Evolutionary conservation across 768 basidiomycete species (phyloP).

Genomic region (Nidularia sp.): DNA sequence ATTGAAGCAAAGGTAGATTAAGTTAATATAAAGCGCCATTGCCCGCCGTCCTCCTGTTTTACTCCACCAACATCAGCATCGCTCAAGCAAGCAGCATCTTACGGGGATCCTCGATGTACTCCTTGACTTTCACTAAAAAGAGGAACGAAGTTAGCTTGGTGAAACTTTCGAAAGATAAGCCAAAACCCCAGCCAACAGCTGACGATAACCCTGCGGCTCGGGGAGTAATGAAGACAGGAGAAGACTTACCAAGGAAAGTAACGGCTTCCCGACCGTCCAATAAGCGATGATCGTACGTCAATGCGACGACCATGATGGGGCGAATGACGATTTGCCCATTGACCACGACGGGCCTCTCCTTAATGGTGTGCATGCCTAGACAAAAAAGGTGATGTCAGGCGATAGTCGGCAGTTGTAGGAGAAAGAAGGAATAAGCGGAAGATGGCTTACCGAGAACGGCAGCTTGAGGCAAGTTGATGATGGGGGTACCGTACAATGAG

Average conservation of each 20-base stretch:
- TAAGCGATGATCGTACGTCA: conserved; percentile 94
- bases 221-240: background rate
- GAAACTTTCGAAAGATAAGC: background rate
- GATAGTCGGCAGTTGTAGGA: background rate
- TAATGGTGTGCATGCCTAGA: conserved; percentile 90
- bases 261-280: conserved; percentile 95
- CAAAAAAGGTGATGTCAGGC: background rate
- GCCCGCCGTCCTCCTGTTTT: too few relatives aligned
- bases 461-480: conserved; percentile 94
- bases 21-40: too few relatives aligned
- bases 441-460: conserved; percentile 72
- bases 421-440: background rate
- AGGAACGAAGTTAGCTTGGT: background rate
- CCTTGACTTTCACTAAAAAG: conserved; percentile 75
- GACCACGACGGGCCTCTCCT: conserved; percentile 86
- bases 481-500: conserved; percentile 95
- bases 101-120: conserved; percentile 93
- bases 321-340: conserved; percentile 95
- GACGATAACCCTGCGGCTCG: background rate
- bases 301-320: conserved; percentile 92
- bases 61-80: too few relatives aligned
- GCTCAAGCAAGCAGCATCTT: conserved; percentile 69
- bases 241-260: conserved; percentile 87
- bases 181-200: background rate
- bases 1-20: too few relatives aligned